A percentile compares a stretch with the other conserved stretches of the same genome.
These are phyloP conservation scores for Cutaneotrichosporon cyanovorans DNA, from an alignment of 1,284 basidiomycete genomes.

Conservation along the genomic window DNA sequence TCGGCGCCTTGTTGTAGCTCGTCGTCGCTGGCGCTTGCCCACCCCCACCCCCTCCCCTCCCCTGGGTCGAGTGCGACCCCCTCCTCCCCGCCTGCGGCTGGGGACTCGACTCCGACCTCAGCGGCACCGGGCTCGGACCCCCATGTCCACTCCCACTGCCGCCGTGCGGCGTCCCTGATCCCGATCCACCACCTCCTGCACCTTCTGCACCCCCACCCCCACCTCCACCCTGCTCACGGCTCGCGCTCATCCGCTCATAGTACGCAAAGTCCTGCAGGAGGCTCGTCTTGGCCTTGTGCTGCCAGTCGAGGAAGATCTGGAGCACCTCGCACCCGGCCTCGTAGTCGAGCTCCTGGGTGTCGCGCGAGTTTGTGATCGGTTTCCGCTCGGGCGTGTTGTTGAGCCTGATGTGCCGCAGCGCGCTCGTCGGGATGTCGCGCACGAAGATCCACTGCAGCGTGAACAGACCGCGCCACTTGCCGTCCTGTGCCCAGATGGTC, in stretches of 20 bases:
- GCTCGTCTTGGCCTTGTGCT: slow-evolving; percentile 66
- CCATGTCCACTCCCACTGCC: no score
- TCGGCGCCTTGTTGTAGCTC: no score
- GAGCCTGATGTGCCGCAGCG: slow-evolving; percentile 34
- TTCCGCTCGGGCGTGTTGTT: slow-evolving; percentile 95
- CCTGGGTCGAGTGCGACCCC: no score
- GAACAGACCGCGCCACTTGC: slow-evolving; percentile 94
- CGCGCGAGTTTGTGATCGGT: slow-evolving; percentile 79
- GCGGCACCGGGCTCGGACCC: no score
- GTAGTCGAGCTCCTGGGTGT: slow-evolving; percentile 71
- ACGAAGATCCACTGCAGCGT: slow-evolving; percentile 94
- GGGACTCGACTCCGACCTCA: no score
- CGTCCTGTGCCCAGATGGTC: slow-evolving; percentile 90
- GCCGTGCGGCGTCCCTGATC: no score
- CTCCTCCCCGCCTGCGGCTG: no score
- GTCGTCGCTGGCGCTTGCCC: no score
- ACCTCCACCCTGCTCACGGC: no score
- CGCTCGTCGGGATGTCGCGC: slow-evolving; percentile 75
- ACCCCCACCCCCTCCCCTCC: no score
- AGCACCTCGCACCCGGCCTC: slow-evolving; percentile 93
- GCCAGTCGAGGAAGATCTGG: slow-evolving; percentile 83
- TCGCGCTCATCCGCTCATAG: slow-evolving; percentile 55
- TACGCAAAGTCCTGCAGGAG: slow-evolving; percentile 89
- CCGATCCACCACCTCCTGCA: no score
- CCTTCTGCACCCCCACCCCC: no score